Percentiles rank a stretch among this genome's conserved stretches.
These are phyloP conservation scores for Erythrobasidium hasegawianum DNA, from an alignment of 1,284 basidiomycete genomes.

Conservation along the genomic window DNA sequence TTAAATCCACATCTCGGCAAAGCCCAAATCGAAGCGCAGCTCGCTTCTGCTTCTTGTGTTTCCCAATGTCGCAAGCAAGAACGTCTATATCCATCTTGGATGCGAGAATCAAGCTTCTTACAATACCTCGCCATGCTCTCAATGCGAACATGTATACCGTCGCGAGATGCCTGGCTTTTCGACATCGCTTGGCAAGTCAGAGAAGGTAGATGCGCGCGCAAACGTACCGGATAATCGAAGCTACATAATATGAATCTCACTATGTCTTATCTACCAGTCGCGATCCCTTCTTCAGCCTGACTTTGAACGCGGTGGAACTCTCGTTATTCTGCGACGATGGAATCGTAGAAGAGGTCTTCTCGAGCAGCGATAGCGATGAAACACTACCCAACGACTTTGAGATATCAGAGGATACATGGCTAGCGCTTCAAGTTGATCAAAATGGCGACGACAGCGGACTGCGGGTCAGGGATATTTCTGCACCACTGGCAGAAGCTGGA, in stretches of 20 bases:
- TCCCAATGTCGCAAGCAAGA: not conserved
- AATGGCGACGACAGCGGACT: conserved; percentile 38
- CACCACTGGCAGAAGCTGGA: conserved; percentile 39
- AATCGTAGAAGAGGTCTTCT: conserved; percentile 35
- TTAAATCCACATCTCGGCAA: too few relatives aligned
- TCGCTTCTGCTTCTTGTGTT: too few relatives aligned
- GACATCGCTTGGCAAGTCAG: conserved; percentile 9
- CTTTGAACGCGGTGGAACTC: conserved; percentile 40
- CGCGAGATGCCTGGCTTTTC: conserved; percentile 24
- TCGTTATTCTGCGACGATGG: conserved; percentile 39
- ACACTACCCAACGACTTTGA: conserved; percentile 12
- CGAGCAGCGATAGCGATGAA: not conserved
- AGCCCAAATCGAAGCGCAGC: too few relatives aligned
- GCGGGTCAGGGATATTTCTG: conserved; percentile 39
- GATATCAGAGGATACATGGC: conserved; percentile 37
- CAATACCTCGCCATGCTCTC: conserved; percentile 10
- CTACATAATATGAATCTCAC: not conserved
- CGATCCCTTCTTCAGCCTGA: conserved; percentile 42
- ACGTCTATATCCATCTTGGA: conserved; percentile 30
- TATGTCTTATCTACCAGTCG: not conserved
- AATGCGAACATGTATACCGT: conserved; percentile 21
- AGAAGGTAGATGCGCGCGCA: not conserved
- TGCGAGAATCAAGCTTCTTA: conserved; percentile 28
- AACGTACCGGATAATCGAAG: not conserved
- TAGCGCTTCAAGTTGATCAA: conserved; percentile 41